Percentiles rank a stretch among this genome's conserved stretches.
phyloP scores from a whole-genome alignment of 768 basidiomycete genomes.

The Sutorius australiensis region DNA sequence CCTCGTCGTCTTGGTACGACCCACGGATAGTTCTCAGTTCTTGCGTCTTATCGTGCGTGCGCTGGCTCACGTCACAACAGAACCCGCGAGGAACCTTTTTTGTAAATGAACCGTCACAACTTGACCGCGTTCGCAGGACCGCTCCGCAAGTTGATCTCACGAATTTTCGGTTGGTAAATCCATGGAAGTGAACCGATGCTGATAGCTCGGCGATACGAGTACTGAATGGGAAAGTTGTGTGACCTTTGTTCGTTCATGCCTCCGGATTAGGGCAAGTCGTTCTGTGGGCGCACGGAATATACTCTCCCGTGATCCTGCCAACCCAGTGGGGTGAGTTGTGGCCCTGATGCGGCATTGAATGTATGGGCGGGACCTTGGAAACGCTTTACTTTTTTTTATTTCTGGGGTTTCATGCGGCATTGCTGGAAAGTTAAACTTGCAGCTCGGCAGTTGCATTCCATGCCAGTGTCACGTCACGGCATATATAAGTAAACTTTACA shows the following conservation, averaged over 20 bases:
- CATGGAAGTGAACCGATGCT: conserved; percentile 10
- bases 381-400: not conserved
- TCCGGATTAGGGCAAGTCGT: not conserved
- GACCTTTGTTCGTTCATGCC: not conserved
- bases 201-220: conserved; percentile 21
- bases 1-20: not conserved
- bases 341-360: not conserved
- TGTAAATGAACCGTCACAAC: not conserved
- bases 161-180: conserved; percentile 18
- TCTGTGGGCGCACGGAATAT: conserved; percentile 5
- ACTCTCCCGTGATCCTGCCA: conserved; percentile 5
- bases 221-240: conserved; percentile 6
- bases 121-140: conserved; percentile 1
- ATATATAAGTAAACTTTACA: conserved; percentile 21
- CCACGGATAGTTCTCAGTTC: too few species aligned
- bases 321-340: not conserved
- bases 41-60: not conserved
- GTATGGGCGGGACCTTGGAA: not conserved
- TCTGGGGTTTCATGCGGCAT: conserved; percentile 8
- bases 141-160: conserved; percentile 15
- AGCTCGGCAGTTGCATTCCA: conserved; percentile 6
- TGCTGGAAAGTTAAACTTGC: conserved; percentile 5
- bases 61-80: not conserved
- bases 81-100: not conserved
- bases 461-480: conserved; percentile 19